These are phyloP conservation scores for Senna tora DNA, from an alignment of 306 rosid genomes.

Conservation along the genomic window DNA sequence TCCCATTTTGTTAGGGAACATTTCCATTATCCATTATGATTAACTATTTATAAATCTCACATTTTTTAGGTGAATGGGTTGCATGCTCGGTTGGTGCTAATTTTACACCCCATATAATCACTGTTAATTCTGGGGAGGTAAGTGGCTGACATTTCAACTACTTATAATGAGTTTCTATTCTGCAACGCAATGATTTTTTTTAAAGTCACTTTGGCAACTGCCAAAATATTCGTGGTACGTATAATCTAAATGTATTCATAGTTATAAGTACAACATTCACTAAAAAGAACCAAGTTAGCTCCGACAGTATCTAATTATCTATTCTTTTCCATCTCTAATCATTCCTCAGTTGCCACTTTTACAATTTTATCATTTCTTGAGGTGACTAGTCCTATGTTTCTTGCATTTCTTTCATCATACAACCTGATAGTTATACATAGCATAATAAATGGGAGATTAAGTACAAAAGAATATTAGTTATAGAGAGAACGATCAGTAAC, in stretches of 20 bases:
- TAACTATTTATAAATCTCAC: constrained; percentile 9
- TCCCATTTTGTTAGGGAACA: background rate
- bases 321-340: background rate
- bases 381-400: background rate
- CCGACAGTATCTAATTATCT: background rate
- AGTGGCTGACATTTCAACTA: constrained; percentile 2
- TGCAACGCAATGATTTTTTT: background rate
- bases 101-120: constrained; percentile 78
- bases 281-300: background rate
- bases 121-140: constrained; percentile 74
- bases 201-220: background rate
- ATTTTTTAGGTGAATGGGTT: constrained; percentile 70
- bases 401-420: background rate
- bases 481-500: background rate
- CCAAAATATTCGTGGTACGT: background rate
- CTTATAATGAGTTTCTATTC: background rate
- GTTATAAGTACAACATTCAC: background rate
- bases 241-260: background rate
- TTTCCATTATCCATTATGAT: background rate
- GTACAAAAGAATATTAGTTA: background rate
- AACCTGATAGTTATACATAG: background rate
- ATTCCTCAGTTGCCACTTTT: background rate
- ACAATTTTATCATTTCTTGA: background rate
- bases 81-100: constrained; percentile 82
- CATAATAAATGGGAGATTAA: background rate